Conservation (phyloP, 1,284 basidiomycete species). For the Bondarzewia mesenterica region DNA sequence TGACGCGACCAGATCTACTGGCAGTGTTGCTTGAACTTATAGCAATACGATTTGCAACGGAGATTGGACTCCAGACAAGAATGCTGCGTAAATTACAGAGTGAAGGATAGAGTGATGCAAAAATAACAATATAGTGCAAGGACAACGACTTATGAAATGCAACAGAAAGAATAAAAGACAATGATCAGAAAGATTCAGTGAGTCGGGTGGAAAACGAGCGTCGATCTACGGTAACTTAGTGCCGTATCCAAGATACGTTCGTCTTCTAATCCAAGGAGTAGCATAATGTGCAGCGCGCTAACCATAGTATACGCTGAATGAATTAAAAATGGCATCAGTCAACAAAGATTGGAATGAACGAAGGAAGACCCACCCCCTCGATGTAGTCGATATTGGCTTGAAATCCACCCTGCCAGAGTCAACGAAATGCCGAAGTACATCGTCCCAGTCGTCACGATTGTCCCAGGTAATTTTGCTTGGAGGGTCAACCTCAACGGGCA, state of each 20-base stretch:
- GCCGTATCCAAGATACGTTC: not conserved
- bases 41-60: too few species aligned
- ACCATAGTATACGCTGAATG: constrained; percentile 28
- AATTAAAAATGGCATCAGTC: constrained; percentile 7
- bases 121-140: not conserved
- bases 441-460: constrained; percentile 58
- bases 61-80: too few species aligned
- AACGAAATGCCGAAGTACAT: constrained; percentile 60
- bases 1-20: too few species aligned
- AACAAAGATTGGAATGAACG: not conserved
- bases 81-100: too few species aligned
- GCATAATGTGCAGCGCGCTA: constrained; percentile 4
- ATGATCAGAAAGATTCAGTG: not conserved
- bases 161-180: not conserved
- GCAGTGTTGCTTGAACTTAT: too few species aligned
- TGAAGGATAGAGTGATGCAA: not conserved
- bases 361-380: constrained; percentile 48
- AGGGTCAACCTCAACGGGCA: constrained; percentile 76
- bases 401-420: constrained; percentile 69
- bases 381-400: constrained; percentile 67
- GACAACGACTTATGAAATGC: not conserved
- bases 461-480: constrained; percentile 70
- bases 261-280: constrained; percentile 5
- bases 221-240: not conserved
- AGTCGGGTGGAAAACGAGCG: not conserved